Base-by-base conservation (phyloP, 192 early-diverging fungal species). In the Podila verticillata region DNA sequence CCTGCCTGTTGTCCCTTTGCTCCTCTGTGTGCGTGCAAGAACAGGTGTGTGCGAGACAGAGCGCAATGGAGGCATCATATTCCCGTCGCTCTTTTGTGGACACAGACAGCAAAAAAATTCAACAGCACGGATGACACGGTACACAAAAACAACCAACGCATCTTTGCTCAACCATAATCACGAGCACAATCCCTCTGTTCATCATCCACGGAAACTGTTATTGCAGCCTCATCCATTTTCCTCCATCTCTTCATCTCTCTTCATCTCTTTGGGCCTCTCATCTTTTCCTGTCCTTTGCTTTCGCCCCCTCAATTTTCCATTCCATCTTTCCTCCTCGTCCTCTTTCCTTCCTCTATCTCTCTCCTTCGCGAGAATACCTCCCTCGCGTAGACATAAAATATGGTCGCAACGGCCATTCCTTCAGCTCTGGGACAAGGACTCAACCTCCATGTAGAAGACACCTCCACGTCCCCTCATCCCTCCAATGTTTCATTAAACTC, bases 371-470 rank as follows among this genome's bases (percentile, higher is more conserved):
- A n/a, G 1, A 24, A 24, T 54, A n/a, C 4, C 19, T 47, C 44
- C 15, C 44, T 54, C 51, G 8, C 51, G n/a, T 54, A 54, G 22
- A 36, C n/a, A 44, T 59, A 39, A 10, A 54, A 54, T 7, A 74
- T 82, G 80, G 72, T 82, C 58, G 44, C 72, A 32, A 61, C 80
- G 22, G 67, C 71, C 44, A 68, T 70, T 62, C 35, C 62, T 29
- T 28, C 57, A 6, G 44, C 59, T 35, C 31, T 10, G 22, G 10
- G 19, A 15, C 74, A 36, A 31, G 58, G 49, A 26, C 35, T 31
- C 47, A 29, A 57, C 28, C 26, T 35, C 59, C 51, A 57, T 31
- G 15, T 31, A 24, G 62, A 26, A 28, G 57, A 19, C 54, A 3
- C 35, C 20, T 32, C 32, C 57, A 19, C 29, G 9, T 32, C 57